Conservation (phyloP, 208 protist species). For the Jaenimonas drosophilae region DNA sequence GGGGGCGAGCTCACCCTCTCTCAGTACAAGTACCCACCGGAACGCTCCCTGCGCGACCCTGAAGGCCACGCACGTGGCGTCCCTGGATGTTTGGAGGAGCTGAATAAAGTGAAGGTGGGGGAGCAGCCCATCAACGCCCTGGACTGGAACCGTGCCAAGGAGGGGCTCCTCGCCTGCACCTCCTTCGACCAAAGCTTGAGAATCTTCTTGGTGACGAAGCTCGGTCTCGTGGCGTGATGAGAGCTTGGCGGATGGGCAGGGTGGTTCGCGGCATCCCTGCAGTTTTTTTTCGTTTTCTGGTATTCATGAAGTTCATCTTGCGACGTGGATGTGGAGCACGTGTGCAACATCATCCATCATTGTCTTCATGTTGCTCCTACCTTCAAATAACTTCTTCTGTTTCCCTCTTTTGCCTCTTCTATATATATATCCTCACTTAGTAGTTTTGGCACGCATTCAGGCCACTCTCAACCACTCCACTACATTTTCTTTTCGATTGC, state of each 20-base stretch:
- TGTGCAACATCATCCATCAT: no score
- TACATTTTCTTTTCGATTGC: no score
- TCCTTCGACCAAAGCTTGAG: conserved; percentile 84
- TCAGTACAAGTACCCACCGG: conserved; percentile 83
- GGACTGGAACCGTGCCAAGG: conserved; percentile 76
- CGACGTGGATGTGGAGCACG: no score
- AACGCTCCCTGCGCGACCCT: conserved; percentile 60
- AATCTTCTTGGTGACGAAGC: conserved; percentile 80
- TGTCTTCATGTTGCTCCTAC: no score
- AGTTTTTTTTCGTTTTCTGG: neutral
- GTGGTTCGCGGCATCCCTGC: neutral
- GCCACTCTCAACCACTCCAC: no score
- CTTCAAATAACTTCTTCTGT: no score
- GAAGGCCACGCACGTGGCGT: conserved; percentile 68
- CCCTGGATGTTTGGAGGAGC: conserved; percentile 53
- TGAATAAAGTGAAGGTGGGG: conserved; percentile 78
- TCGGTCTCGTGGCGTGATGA: conserved; percentile 44
- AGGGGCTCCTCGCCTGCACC: conserved; percentile 72
- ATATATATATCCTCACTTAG: no score
- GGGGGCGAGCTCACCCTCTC: conserved; percentile 84
- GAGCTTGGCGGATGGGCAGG: neutral
- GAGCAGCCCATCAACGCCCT: conserved; percentile 84
- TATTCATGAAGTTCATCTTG: no score
- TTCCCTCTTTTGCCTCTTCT: no score
- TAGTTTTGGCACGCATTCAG: no score